Evolutionary conservation across 2,329 filamentous ascomycete species (phyloP).

Genomic region (Lasiodiplodia theobromae): DNA sequence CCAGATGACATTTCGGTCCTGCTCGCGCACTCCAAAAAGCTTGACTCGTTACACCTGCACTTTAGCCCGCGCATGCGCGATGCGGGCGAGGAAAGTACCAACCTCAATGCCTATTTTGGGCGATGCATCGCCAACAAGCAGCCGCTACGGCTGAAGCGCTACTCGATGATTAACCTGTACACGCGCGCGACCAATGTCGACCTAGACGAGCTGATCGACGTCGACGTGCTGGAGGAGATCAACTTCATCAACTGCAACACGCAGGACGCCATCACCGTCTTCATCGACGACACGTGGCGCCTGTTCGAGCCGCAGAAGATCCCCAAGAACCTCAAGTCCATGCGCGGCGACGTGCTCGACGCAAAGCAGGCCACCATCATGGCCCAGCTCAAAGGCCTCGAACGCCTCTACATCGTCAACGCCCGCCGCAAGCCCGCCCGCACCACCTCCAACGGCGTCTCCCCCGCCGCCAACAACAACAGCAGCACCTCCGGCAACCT

Average conservation of each 20-base stretch:
- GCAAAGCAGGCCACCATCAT: conserved; percentile 55
- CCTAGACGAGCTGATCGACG: conserved; percentile 55
- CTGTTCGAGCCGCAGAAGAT: conserved; percentile 36
- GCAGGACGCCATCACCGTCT: conserved; percentile 54
- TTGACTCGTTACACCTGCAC: conserved; percentile 64
- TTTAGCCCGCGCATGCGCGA: conserved; percentile 69
- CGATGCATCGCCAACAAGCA: conserved; percentile 58
- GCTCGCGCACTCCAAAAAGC: conserved; percentile 59
- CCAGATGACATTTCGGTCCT: conserved; percentile 68
- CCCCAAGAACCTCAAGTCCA: conserved; percentile 52
- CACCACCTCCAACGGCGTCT: conserved; percentile 31
- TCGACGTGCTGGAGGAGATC: conserved; percentile 53
- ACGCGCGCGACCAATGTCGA: conserved; percentile 59
- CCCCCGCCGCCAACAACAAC: conserved; percentile 36
- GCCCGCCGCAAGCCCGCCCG: conserved; percentile 37
- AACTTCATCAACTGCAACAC: conserved; percentile 57
- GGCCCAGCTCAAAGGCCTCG: conserved; percentile 51
- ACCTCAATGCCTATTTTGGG: conserved; percentile 63
- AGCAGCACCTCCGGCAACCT: conserved; percentile 6
- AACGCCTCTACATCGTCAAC: conserved; percentile 62
- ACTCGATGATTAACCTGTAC: conserved; percentile 66
- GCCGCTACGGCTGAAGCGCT: conserved; percentile 55
- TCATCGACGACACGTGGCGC: conserved; percentile 64
- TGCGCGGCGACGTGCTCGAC: conserved; percentile 59
- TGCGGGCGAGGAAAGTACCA: conserved; percentile 64